These are phyloP conservation scores for Neoscytalidium dimidiatum DNA, from an alignment of 2,329 filamentous ascomycete genomes.

Conservation along the genomic window DNA sequence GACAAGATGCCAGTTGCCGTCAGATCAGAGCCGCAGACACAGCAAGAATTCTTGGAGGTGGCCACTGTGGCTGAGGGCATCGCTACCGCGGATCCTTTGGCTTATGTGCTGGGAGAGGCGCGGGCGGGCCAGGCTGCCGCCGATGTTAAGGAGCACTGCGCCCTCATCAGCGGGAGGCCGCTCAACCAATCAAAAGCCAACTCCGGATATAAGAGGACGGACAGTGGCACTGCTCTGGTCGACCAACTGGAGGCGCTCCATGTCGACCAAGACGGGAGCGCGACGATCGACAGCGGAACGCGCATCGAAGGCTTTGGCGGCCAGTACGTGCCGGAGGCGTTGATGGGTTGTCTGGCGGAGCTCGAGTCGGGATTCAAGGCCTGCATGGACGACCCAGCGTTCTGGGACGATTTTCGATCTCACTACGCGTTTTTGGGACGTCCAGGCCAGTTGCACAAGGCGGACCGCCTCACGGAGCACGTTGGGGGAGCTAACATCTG, in stretches of 20 bases:
- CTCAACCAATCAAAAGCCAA: constrained; percentile 58
- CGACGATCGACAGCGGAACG: background rate
- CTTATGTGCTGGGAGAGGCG: constrained; percentile 74
- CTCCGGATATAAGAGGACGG: constrained; percentile 49
- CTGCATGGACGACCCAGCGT: constrained; percentile 81
- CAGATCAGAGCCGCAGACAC: constrained; percentile 93
- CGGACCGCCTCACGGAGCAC: constrained; percentile 82
- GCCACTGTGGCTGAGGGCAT: constrained; percentile 85
- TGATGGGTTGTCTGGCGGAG: constrained; percentile 94
- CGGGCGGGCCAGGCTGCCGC: constrained; percentile 49
- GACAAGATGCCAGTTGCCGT: constrained; percentile 88
- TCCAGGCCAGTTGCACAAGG: constrained; percentile 86
- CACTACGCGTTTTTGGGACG: constrained; percentile 98
- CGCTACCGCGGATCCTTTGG: constrained; percentile 93
- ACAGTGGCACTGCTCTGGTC: constrained; percentile 61
- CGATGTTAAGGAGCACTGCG: background rate
- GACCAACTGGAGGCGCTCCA: constrained; percentile 80
- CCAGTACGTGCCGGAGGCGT: constrained; percentile 93
- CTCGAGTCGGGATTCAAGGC: constrained; percentile 88
- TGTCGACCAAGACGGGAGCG: constrained; percentile 45
- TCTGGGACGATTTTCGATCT: constrained; percentile 95
- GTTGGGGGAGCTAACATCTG: constrained; percentile 94
- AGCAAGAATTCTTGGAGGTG: constrained; percentile 87
- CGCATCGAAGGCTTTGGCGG: constrained; percentile 86
- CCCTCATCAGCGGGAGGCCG: constrained; percentile 70